Conservation (phyloP, 331 rosid genomes). For the Malus hybrid region DNA sequence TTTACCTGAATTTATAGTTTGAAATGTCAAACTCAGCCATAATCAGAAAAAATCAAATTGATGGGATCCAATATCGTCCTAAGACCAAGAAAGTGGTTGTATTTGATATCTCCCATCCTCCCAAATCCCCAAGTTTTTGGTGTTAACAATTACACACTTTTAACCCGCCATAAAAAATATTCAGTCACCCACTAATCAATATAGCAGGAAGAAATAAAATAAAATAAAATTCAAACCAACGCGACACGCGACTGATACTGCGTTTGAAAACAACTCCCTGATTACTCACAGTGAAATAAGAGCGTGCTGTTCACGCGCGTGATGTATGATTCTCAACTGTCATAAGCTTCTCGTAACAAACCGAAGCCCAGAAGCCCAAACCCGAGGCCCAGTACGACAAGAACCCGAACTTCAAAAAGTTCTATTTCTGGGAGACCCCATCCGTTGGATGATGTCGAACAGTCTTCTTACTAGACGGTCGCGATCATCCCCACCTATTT, state of each 20-base stretch:
- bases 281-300: background rate
- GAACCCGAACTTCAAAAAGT: background rate
- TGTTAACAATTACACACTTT: background rate
- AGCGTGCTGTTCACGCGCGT: background rate
- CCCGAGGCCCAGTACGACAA: background rate
- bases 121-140: conserved; percentile 6
- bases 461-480: background rate
- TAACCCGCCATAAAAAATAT: no score
- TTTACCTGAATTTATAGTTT: no score
- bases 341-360: background rate
- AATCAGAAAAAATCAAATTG: no score
- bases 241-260: background rate
- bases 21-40: no score
- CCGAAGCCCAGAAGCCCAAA: conserved; percentile 8
- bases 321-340: background rate
- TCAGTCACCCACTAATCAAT: background rate
- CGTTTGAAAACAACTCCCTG: no score
- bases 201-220: background rate
- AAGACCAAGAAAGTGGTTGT: no score
- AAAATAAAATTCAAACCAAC: background rate
- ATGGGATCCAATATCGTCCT: no score
- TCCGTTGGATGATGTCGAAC: background rate
- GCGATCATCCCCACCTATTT: conserved; percentile 22
- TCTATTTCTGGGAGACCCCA: background rate
- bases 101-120: background rate